phyloP scores from a whole-genome alignment of 306 rosid species.

The Comarum palustre region DNA sequence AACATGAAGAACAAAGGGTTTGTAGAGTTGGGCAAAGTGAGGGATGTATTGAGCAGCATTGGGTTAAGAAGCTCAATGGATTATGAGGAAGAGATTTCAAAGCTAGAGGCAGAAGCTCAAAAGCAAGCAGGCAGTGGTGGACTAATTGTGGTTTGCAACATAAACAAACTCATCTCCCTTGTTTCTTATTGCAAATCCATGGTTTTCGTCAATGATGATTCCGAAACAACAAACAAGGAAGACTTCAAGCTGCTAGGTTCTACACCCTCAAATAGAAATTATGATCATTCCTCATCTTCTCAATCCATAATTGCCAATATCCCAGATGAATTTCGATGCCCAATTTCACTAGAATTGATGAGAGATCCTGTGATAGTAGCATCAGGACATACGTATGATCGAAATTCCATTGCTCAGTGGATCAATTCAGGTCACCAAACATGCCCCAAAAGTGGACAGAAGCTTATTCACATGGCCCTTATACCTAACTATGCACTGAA shows the following conservation, averaged over 20 bases:
- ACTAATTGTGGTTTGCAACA: constrained; percentile 64
- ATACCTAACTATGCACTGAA: constrained; percentile 85
- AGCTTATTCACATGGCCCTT: constrained; percentile 81
- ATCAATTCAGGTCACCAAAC: constrained; percentile 86
- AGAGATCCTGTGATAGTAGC: constrained; percentile 87
- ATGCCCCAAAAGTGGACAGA: constrained; percentile 88
- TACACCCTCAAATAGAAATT: constrained; percentile 26
- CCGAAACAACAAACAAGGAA: constrained; percentile 32
- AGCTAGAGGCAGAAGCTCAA: constrained; percentile 70
- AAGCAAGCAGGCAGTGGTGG: constrained; percentile 96
- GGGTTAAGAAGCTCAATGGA: constrained; percentile 61
- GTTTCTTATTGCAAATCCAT: constrained; percentile 60
- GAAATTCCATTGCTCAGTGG: constrained; percentile 78
- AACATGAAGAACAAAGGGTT: constrained; percentile 53
- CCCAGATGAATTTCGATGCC: constrained; percentile 92
- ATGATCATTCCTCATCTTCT: constrained; percentile 55
- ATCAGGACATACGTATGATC: constrained; percentile 83
- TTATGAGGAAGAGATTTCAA: constrained; percentile 68
- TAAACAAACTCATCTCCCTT: constrained; percentile 67
- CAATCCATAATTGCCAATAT: constrained; percentile 39
- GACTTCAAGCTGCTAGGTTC: constrained; percentile 38
- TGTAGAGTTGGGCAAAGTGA: constrained; percentile 49
- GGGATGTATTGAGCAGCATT: constrained; percentile 54
- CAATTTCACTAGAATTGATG: constrained; percentile 80
- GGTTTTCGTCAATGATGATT: constrained; percentile 45